These are phyloP conservation scores for Cnidoscolus chayamansa DNA, from an alignment of 441 rosid genomes.

Conservation along the genomic window DNA sequence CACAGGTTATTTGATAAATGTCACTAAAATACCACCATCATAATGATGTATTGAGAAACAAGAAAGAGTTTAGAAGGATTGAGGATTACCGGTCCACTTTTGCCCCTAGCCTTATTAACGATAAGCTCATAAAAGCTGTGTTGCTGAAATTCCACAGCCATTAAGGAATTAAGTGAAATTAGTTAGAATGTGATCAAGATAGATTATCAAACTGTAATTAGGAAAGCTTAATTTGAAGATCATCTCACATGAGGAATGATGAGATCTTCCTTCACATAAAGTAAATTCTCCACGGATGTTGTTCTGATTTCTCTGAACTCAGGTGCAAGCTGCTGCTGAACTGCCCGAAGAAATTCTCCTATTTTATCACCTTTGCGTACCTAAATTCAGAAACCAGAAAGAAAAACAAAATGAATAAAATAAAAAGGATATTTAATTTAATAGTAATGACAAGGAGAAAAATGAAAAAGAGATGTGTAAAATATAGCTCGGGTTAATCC, in stretches of 20 bases:
- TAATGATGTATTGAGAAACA: neutral
- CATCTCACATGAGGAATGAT: constrained; percentile 88
- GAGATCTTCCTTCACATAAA: constrained; percentile 96
- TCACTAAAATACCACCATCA: neutral
- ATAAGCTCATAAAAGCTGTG: constrained; percentile 97
- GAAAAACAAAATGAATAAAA: neutral
- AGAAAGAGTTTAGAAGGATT: neutral
- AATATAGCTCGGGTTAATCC: neutral
- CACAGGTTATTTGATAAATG: neutral
- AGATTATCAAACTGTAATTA: constrained; percentile 6
- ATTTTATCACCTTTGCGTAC: constrained; percentile 81
- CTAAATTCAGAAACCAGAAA: constrained; percentile 30
- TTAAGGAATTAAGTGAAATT: constrained; percentile 5
- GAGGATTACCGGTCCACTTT: constrained; percentile 92
- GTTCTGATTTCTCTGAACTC: constrained; percentile 96
- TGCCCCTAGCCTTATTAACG: constrained; percentile 91
- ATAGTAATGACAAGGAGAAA: neutral
- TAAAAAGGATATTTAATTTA: neutral
- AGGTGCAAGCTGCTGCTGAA: constrained; percentile 97
- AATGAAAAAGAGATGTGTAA: constrained; percentile 8
- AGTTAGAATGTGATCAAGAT: constrained; percentile 19
- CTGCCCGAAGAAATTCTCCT: constrained; percentile 82
- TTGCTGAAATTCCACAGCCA: constrained; percentile 60
- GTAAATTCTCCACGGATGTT: constrained; percentile 84
- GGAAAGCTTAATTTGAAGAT: constrained; percentile 8